These are phyloP conservation scores for Torulaspora delbrueckii DNA, from an alignment of 805 yeast species.

Conservation along the genomic window DNA sequence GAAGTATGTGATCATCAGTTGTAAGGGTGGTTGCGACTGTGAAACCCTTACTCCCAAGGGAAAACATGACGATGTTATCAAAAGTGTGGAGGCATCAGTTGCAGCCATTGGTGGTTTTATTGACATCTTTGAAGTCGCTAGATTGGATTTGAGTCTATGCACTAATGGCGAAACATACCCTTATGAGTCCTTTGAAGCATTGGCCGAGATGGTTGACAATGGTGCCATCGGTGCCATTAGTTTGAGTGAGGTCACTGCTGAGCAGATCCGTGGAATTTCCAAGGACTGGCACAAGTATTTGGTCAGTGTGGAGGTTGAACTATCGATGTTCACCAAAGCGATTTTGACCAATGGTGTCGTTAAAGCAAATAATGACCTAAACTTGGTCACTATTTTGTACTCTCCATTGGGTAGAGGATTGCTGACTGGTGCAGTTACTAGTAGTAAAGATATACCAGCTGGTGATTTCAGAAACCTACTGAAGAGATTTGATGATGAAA, in stretches of 20 bases:
- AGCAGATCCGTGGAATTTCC: slow-evolving; percentile 55
- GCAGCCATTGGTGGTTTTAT: slow-evolving; percentile 43
- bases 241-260: slow-evolving; percentile 64
- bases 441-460: slow-evolving; percentile 44
- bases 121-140: slow-evolving; percentile 67
- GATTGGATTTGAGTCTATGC: slow-evolving; percentile 47
- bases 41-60: slow-evolving; percentile 45
- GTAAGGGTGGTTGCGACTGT: slow-evolving; percentile 59
- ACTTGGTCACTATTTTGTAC: slow-evolving; percentile 69
- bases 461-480: slow-evolving; percentile 50
- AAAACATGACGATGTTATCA: slow-evolving; percentile 42
- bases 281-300: slow-evolving; percentile 48
- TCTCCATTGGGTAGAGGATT: slow-evolving; percentile 81
- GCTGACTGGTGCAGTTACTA: slow-evolving; percentile 56
- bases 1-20: slow-evolving; percentile 52
- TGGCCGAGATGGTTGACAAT: slow-evolving; percentile 53
- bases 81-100: slow-evolving; percentile 44
- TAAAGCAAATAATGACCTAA: slow-evolving; percentile 49
- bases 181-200: slow-evolving; percentile 52
- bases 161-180: slow-evolving; percentile 30
- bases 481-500: slow-evolving; percentile 59
- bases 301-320: slow-evolving; percentile 71
- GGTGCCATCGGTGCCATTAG: slow-evolving; percentile 71
- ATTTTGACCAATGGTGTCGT: slow-evolving; percentile 59
- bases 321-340: slow-evolving; percentile 65